Evolutionary conservation across 352 stramenopile species (phyloP).

Genomic region (Phytophthora rubi): DNA sequence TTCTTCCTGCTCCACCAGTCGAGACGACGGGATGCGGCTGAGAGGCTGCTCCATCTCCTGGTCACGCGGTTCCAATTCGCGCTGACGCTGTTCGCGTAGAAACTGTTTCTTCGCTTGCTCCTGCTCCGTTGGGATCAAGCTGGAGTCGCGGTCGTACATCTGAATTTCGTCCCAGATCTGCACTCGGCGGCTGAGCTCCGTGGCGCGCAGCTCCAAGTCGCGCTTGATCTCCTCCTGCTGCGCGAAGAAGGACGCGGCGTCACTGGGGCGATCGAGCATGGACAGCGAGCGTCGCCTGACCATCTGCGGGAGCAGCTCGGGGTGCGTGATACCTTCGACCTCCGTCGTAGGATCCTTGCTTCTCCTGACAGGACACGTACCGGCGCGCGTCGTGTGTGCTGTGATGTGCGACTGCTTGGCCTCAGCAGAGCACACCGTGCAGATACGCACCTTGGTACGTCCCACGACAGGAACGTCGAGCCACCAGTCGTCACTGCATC

Average conservation of each 20-base stretch:
- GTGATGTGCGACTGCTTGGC: conserved; percentile 64
- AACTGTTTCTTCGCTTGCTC: conserved; percentile 14
- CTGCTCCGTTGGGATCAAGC: conserved; percentile 22
- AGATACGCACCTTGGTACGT: conserved; percentile 82
- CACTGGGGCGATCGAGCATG: conserved; percentile 28
- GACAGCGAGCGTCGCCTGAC: conserved; percentile 32
- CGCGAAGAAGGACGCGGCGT: conserved; percentile 34
- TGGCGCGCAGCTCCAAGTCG: conserved; percentile 37
- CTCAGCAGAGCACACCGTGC: conserved; percentile 81
- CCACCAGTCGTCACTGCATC: conserved; percentile 83
- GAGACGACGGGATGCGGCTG: conserved; percentile 23
- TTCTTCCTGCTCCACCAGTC: conserved; percentile 31
- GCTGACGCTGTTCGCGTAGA: conserved; percentile 21
- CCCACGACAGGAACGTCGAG: conserved; percentile 83
- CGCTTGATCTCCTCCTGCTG: conserved; percentile 46
- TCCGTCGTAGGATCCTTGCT: conserved; percentile 23
- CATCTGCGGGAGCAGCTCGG: conserved; percentile 23
- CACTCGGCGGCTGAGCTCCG: conserved; percentile 37
- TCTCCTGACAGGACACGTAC: conserved; percentile 23
- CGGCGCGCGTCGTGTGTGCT: conserved; percentile 32
- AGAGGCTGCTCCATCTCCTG: conserved; percentile 9
- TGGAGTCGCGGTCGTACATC: conserved; percentile 37
- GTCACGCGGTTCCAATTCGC: conserved; percentile 11
- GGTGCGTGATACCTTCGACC: conserved; percentile 36
- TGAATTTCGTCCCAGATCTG: conserved; percentile 47